Conservation (phyloP, 2,329 filamentous ascomycete genomes). For the Penicillium sp. region DNA sequence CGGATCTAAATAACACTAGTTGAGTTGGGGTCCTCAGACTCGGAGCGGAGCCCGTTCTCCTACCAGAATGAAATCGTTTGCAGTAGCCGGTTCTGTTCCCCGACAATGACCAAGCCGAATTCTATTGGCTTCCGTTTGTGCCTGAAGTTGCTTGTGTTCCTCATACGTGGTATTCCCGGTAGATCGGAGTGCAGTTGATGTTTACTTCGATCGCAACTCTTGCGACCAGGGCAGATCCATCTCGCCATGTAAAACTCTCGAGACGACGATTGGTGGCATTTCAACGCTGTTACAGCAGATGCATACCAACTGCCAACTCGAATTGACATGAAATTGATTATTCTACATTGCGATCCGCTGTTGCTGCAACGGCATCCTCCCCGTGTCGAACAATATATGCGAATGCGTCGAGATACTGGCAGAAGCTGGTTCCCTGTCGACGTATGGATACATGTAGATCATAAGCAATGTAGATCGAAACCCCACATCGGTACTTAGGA, state of each 20-base stretch:
- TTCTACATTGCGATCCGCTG: not conserved
- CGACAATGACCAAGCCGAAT: not conserved
- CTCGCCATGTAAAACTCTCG: constrained; percentile 15
- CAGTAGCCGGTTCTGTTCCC: not conserved
- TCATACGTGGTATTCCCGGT: not conserved
- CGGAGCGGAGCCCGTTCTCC: not conserved
- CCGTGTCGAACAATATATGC: not conserved
- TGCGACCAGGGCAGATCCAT: not conserved
- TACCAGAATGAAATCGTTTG: not conserved
- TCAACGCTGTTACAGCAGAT: constrained; percentile 17
- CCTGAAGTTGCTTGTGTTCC: not conserved
- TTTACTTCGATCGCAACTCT: constrained; percentile 2
- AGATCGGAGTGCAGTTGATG: not conserved
- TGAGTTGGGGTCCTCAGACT: not conserved
- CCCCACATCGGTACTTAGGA: not conserved
- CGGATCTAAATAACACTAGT: not conserved
- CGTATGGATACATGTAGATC: not conserved
- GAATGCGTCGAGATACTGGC: not conserved
- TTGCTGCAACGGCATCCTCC: not conserved
- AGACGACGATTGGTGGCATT: constrained; percentile 15
- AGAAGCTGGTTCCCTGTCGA: not conserved
- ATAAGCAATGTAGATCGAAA: not conserved
- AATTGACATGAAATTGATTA: constrained; percentile 10
- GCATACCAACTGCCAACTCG: constrained; percentile 9
- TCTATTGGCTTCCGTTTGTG: not conserved